These are phyloP conservation scores for Phlegmacium glaucopus DNA, from an alignment of 768 basidiomycete species.

Conservation along the genomic window DNA sequence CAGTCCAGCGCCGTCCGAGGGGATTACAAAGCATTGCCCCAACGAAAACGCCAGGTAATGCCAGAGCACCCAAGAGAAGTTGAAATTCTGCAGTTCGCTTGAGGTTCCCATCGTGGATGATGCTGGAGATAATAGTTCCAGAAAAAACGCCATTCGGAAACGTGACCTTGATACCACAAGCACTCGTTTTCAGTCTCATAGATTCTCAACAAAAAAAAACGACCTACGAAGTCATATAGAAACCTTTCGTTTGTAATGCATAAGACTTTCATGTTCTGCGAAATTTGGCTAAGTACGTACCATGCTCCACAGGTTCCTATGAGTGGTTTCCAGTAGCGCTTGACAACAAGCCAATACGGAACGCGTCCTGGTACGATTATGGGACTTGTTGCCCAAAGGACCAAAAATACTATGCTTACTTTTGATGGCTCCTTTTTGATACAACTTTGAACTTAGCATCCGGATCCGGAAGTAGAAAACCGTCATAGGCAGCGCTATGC, in stretches of 20 bases:
- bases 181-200: neutral
- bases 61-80: slow-evolving; percentile 57
- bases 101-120: slow-evolving; percentile 53
- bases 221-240: slow-evolving; percentile 61
- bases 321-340: slow-evolving; percentile 63
- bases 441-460: slow-evolving; percentile 68
- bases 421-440: slow-evolving; percentile 63
- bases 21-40: slow-evolving; percentile 38
- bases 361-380: slow-evolving; percentile 37
- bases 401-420: slow-evolving; percentile 30
- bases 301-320: slow-evolving; percentile 75
- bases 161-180: slow-evolving; percentile 40
- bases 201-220: neutral
- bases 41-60: slow-evolving; percentile 59
- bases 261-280: neutral
- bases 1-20: slow-evolving; percentile 56
- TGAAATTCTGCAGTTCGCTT: slow-evolving; percentile 67
- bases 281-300: slow-evolving; percentile 26
- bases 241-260: slow-evolving; percentile 39
- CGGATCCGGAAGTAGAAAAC: slow-evolving; percentile 72
- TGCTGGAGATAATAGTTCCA: slow-evolving; percentile 62
- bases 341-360: slow-evolving; percentile 58
- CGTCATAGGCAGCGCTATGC: slow-evolving; percentile 57
- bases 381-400: neutral
- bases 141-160: slow-evolving; percentile 75